Evolutionary conservation across 2,329 filamentous ascomycete genomes (phyloP).

Genomic region (Leptographium galeiforme): DNA sequence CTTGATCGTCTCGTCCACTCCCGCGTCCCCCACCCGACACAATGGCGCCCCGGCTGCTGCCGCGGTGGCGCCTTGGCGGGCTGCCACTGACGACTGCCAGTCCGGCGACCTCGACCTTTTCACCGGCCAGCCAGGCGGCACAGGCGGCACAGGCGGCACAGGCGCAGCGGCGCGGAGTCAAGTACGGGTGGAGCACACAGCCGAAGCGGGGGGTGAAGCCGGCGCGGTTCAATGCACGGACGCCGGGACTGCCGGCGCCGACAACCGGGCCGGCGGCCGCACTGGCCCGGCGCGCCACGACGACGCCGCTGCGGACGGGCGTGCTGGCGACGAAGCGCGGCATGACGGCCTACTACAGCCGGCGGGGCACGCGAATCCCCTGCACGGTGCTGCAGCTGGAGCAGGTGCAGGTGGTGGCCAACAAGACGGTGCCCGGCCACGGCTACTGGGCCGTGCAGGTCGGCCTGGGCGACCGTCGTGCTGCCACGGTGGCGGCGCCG

Average conservation of each 20-base stretch:
- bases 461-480: constrained; percentile 60
- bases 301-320: constrained; percentile 59
- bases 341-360: constrained; percentile 84
- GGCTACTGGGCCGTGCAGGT: constrained; percentile 94
- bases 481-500: constrained; percentile 68
- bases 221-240: constrained; percentile 46
- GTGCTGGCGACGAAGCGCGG: constrained; percentile 83
- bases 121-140: too few relatives aligned
- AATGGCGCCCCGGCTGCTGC: constrained; percentile 21
- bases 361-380: constrained; percentile 61
- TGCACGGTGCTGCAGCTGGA: constrained; percentile 94
- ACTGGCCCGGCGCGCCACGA: constrained; percentile 42
- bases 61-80: constrained; percentile 16
- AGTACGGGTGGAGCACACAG: constrained; percentile 47
- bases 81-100: constrained; percentile 5
- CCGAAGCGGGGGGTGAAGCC: constrained; percentile 34
- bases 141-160: too few relatives aligned
- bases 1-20: not conserved
- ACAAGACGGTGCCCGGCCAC: constrained; percentile 67
- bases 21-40: not conserved
- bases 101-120: too few relatives aligned
- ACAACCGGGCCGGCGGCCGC: constrained; percentile 48
- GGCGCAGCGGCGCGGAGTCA: constrained; percentile 29
- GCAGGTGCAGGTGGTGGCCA: constrained; percentile 74
- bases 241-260: constrained; percentile 40